phyloP scores from a whole-genome alignment of 2,329 filamentous ascomycete species.

The Colletotrichum sp. region DNA sequence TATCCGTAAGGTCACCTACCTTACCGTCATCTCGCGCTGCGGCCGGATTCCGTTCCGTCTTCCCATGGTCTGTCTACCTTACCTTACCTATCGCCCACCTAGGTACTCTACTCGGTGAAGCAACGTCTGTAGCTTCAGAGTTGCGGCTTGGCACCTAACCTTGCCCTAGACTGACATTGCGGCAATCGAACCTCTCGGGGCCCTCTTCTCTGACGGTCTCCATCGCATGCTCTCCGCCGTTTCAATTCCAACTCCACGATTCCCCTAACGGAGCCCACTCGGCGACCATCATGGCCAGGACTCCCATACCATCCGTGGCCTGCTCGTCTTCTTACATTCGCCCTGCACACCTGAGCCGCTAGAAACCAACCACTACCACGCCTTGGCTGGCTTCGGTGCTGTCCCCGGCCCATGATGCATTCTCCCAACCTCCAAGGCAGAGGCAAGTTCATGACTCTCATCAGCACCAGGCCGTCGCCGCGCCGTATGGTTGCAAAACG shows the following conservation, averaged over 20 bases:
- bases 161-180: not conserved
- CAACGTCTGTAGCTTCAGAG: not conserved
- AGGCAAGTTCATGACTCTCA: conserved; percentile 1
- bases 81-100: not conserved
- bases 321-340: not conserved
- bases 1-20: not conserved
- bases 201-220: not conserved
- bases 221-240: conserved; percentile 3
- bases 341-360: conserved; percentile 1
- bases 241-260: conserved; percentile 2
- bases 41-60: not conserved
- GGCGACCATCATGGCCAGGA: not conserved
- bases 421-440: conserved; percentile 12
- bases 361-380: not conserved
- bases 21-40: not conserved
- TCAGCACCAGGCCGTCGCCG: not conserved
- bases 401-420: conserved; percentile 7
- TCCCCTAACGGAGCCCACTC: not conserved
- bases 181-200: not conserved
- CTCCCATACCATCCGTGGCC: not conserved
- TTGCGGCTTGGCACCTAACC: not conserved
- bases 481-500: not conserved
- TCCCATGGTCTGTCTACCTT: not conserved
- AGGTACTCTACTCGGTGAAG: not conserved
- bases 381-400: not conserved